A percentile compares a stretch with the other conserved stretches of the same genome.
Evolutionary conservation across 2,329 filamentous ascomycete species (phyloP).

Genomic region (Orbilia brochopaga): DNA sequence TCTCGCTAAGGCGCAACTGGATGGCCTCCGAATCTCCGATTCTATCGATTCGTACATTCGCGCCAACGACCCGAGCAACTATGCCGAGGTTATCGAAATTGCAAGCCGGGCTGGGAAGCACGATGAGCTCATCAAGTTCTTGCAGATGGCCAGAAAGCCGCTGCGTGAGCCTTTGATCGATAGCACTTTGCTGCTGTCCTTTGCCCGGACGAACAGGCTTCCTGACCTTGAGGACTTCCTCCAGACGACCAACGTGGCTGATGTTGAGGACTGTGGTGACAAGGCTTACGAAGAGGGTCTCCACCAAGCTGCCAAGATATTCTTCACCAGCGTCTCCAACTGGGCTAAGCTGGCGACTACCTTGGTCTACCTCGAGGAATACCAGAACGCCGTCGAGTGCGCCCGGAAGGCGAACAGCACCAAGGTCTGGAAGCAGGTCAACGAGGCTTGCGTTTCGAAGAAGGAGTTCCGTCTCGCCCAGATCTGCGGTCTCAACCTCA

Average conservation of each 20-base stretch:
- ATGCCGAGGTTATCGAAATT: constrained; percentile 93
- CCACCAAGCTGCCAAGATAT: constrained; percentile 97
- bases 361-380: constrained; percentile 93
- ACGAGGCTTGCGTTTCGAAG: constrained; percentile 93
- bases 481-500: constrained; percentile 97
- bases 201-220: constrained; percentile 87
- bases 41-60: constrained; percentile 97
- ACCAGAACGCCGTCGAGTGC: constrained; percentile 96
- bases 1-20: constrained; percentile 96
- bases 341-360: constrained; percentile 99
- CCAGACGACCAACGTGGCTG: constrained; percentile 87
- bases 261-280: constrained; percentile 95
- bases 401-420: constrained; percentile 98
- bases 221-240: constrained; percentile 95
- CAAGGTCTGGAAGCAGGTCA: constrained; percentile 99
- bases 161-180: constrained; percentile 91
- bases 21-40: constrained; percentile 89
- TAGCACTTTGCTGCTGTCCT: constrained; percentile 91
- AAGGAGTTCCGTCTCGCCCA: constrained; percentile 99
- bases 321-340: constrained; percentile 97
- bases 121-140: constrained; percentile 93
- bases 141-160: constrained; percentile 97
- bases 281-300: constrained; percentile 95
- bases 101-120: constrained; percentile 96
- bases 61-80: constrained; percentile 89